Evolutionary conservation across 345 rosid species (phyloP).

Genomic region (Citrus reticulata): DNA sequence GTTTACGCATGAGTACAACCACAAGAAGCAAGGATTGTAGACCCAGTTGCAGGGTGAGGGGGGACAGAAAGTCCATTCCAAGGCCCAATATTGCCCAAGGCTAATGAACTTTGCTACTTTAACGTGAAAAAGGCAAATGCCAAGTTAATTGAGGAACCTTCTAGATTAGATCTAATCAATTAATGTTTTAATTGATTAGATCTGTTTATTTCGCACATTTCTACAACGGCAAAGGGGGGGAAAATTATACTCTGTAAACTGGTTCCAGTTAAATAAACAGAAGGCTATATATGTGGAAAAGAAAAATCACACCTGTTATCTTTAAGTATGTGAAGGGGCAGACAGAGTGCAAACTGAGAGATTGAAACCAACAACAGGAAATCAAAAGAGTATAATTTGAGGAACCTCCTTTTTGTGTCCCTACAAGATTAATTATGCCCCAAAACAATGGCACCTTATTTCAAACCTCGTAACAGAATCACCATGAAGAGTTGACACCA

Average conservation of each 20-base stretch:
- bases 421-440: background rate
- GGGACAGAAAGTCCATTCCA: conserved; percentile 3
- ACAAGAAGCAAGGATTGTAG: background rate
- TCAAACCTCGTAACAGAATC: background rate
- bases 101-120: background rate
- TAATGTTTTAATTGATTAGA: too few species aligned
- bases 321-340: background rate
- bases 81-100: background rate
- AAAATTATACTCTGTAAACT: background rate
- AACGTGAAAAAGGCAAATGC: background rate
- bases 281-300: background rate
- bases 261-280: conserved; percentile 10
- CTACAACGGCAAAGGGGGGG: background rate
- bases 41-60: conserved; percentile 1
- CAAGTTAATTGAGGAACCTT: background rate
- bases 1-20: conserved; percentile 2
- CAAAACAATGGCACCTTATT: background rate
- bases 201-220: background rate
- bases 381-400: background rate
- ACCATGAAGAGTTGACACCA: background rate
- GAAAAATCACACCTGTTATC: background rate
- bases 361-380: background rate
- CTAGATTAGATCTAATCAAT: too few species aligned
- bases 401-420: background rate
- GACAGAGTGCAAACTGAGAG: background rate